Base-by-base conservation (phyloP, 148 eudicot species). In the Pouteria glomerata region DNA sequence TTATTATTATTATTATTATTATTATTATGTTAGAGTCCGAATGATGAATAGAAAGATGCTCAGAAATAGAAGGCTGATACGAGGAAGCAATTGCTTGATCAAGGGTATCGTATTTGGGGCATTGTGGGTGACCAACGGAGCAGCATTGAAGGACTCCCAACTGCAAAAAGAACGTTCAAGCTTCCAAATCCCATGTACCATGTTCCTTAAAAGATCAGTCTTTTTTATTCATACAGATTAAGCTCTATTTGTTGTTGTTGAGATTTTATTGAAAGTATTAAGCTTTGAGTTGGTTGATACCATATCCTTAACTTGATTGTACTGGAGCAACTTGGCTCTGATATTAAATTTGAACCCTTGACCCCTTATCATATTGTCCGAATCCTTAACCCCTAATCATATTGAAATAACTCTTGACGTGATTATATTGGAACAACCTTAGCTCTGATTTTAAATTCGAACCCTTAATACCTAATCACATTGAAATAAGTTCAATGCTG, bases 71-170 rank as follows among this genome's bases (percentile, higher is more conserved):
- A 78, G 66, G 71, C 77, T 4, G 77, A 69, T n/a, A 60, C 30
- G 35, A 80, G 86, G 60, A 68, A 58, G 41, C 73, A 80, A 63
- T 50, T 84, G 37, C 72, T 77, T 1, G 74, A 52, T 13, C 50
- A 65, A 31, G 85, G 82, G 24, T 82, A 79, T 55, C 71, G 74
- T 37, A 74, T 85, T 8, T 82, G 77, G 85, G 85, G 85, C 42
- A 79, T 79, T 56, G 62, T 82, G 33, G 88, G 85, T 51, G 80
- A 82, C 71, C 88, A 85, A 26, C 82, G 85, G 85, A 82, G 85
- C 55, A 82, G 83, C 75, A 76, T 85, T 44, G 37, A 74, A 10
- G 85, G 88, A n/a, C 68, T 74, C 60, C 82, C 82, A 16, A 60
- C 61, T 56, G 78, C 80, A 16, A 72, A 69, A 69, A 82, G 85